Conservation (phyloP, 2,329 filamentous ascomycete genomes). For the Aciculosporium take region DNA sequence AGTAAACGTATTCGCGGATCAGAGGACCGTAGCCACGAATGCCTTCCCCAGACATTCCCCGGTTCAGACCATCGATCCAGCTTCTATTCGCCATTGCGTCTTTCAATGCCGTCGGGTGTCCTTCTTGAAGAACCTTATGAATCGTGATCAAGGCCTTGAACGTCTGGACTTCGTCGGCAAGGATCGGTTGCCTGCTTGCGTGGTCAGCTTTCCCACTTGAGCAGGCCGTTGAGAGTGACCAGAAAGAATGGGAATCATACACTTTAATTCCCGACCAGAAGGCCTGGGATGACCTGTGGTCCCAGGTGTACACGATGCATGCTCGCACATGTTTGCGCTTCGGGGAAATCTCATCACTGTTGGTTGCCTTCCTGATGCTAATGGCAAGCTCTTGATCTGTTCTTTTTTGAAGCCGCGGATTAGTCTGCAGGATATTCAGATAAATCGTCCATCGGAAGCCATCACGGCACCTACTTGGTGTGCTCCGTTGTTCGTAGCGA, state of each 20-base stretch:
- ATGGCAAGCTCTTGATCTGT: constrained; percentile 55
- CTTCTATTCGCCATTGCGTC: constrained; percentile 78
- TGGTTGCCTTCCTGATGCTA: constrained; percentile 58
- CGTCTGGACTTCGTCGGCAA: constrained; percentile 95
- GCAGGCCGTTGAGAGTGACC: not conserved
- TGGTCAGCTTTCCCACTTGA: not conserved
- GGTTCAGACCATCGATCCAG: constrained; percentile 86
- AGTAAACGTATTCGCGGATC: constrained; percentile 95
- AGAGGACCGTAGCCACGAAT: constrained; percentile 81
- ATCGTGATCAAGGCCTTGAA: constrained; percentile 97
- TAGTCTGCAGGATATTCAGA: not conserved
- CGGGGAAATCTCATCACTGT: constrained; percentile 51
- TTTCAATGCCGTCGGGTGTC: constrained; percentile 72
- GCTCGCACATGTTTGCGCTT: constrained; percentile 90
- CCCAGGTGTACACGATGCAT: constrained; percentile 98
- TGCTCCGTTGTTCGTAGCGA: constrained; percentile 21
- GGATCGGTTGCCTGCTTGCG: constrained; percentile 66
- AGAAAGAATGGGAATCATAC: constrained; percentile 44
- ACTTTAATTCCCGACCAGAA: constrained; percentile 99
- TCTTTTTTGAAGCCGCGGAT: constrained; percentile 22
- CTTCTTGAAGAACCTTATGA: constrained; percentile 95
- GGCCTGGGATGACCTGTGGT: constrained; percentile 86
- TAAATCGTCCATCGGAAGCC: not conserved
- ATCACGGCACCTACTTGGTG: constrained; percentile 18
- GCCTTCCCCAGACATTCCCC: constrained; percentile 70